A percentile compares a stretch with the other conserved stretches of the same genome.
phyloP scores from a whole-genome alignment of 2,329 filamentous ascomycete genomes.

The Ophiostoma quercus region DNA sequence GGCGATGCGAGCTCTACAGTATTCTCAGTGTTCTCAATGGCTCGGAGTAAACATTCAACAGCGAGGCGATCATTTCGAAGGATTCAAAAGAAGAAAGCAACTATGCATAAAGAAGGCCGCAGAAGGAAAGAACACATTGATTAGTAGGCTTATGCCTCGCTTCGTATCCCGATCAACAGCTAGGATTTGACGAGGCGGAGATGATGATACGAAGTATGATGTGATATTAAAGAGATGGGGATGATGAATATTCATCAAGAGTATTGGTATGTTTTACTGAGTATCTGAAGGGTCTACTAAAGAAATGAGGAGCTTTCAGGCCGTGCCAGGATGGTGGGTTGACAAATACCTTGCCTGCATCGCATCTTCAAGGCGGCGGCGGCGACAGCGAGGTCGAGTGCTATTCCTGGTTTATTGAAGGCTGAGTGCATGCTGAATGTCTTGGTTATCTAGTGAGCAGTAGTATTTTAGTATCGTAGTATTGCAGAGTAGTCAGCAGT shows the following conservation, averaged over 20 bases:
- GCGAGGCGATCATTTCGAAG: neutral
- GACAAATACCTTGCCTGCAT: neutral
- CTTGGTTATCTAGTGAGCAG: neutral
- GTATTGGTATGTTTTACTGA: neutral
- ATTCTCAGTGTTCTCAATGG: neutral
- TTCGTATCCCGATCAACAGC: neutral
- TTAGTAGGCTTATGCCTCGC: neutral
- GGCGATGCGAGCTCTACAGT: neutral
- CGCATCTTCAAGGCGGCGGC: neutral
- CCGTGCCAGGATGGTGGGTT: neutral
- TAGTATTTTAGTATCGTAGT: neutral
- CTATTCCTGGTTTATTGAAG: neutral
- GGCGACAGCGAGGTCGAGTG: neutral
- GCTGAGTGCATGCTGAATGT: conserved; percentile 2
- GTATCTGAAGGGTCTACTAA: neutral
- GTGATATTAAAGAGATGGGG: neutral
- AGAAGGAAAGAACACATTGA: neutral
- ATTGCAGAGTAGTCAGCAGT: neutral
- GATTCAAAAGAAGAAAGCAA: neutral
- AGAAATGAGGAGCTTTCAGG: neutral
- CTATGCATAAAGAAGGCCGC: neutral
- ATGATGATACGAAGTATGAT: neutral
- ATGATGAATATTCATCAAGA: neutral
- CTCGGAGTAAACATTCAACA: neutral
- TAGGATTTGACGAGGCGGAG: neutral